These are phyloP conservation scores for Monilinia laxa DNA, from an alignment of 2,329 filamentous ascomycete genomes.

Conservation along the genomic window DNA sequence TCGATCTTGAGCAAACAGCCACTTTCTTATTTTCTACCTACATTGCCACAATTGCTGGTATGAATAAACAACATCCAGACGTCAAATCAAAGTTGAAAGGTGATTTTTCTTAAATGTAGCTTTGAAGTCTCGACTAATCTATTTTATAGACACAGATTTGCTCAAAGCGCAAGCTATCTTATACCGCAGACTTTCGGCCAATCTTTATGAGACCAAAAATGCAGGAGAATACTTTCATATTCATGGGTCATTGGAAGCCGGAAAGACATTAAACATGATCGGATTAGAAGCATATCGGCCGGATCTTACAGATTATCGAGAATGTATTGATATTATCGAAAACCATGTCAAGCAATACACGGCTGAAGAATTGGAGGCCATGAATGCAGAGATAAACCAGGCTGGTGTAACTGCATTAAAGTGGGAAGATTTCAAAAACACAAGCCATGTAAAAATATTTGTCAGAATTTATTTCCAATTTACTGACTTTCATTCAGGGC, in stretches of 20 bases:
- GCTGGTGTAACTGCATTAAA: constrained; percentile 61
- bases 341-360: constrained; percentile 56
- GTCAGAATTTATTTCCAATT: neutral
- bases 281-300: constrained; percentile 62
- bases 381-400: constrained; percentile 57
- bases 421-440: constrained; percentile 58
- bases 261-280: constrained; percentile 67
- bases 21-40: constrained; percentile 60
- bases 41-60: constrained; percentile 54
- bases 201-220: constrained; percentile 67
- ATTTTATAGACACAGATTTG: constrained; percentile 64
- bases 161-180: constrained; percentile 67
- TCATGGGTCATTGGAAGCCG: constrained; percentile 71
- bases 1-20: constrained; percentile 55
- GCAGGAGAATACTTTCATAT: constrained; percentile 71
- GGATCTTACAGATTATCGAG: constrained; percentile 58
- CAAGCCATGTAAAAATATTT: constrained; percentile 49
- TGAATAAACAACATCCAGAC: constrained; percentile 49
- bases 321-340: constrained; percentile 60
- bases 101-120: constrained; percentile 23
- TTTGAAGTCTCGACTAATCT: neutral
- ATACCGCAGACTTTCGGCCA: constrained; percentile 71
- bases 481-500: constrained; percentile 38
- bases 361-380: constrained; percentile 54
- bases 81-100: constrained; percentile 49